Percentiles rank a stretch among this genome's conserved stretches.
These are phyloP conservation scores for Boletellus ananas DNA, from an alignment of 768 basidiomycete genomes.

Conservation along the genomic window DNA sequence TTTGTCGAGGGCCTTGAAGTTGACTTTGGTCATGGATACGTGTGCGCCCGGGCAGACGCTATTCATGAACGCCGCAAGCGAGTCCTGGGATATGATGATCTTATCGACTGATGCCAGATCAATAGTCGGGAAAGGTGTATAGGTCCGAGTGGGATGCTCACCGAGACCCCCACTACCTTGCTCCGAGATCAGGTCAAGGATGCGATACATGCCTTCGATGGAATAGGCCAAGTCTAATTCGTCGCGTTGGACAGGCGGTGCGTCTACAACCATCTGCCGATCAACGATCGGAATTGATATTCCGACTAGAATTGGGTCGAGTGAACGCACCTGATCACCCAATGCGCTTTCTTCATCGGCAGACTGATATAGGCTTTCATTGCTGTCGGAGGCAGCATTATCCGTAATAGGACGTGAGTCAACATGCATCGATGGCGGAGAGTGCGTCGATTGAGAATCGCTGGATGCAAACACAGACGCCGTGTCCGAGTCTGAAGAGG, in stretches of 20 bases:
- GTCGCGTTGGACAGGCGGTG: slow-evolving; percentile 1
- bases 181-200: slow-evolving; percentile 53
- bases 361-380: slow-evolving; percentile 17
- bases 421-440: not conserved
- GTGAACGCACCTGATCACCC: slow-evolving; percentile 10
- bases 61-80: slow-evolving; percentile 48
- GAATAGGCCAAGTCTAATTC: slow-evolving; percentile 22
- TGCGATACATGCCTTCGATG: slow-evolving; percentile 48
- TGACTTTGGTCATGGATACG: slow-evolving; percentile 49
- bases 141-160: slow-evolving; percentile 14
- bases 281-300: not conserved
- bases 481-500: slow-evolving; percentile 8
- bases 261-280: slow-evolving; percentile 20
- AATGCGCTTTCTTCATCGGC: slow-evolving; percentile 1
- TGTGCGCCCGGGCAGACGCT: slow-evolving; percentile 49
- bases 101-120: slow-evolving; percentile 49
- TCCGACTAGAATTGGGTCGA: not conserved
- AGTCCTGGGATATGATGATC: slow-evolving; percentile 54
- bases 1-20: slow-evolving; percentile 51
- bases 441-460: slow-evolving; percentile 4
- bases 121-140: not conserved
- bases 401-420: not conserved
- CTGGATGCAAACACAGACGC: not conserved
- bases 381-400: not conserved
- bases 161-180: slow-evolving; percentile 50